A percentile compares a stretch with the other conserved stretches of the same genome.
Conservation (phyloP, 2,329 filamentous ascomycete species). For the Calonectria henricotiae region DNA sequence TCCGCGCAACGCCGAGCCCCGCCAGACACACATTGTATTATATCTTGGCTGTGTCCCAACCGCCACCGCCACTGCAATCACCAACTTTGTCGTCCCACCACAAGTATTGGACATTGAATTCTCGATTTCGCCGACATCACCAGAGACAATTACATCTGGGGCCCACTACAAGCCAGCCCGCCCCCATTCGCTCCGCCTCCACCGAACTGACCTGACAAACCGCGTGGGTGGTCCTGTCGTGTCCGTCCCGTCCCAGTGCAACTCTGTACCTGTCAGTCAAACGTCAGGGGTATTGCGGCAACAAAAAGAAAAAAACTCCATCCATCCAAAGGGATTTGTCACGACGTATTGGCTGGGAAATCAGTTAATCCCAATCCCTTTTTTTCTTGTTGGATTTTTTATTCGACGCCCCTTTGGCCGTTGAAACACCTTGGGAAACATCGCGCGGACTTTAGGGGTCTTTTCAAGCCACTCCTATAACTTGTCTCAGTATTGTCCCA, state of each 20-base stretch:
- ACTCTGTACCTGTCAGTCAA: conserved; percentile 31
- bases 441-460: conserved; percentile 19
- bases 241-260: conserved; percentile 1
- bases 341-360: conserved; percentile 15
- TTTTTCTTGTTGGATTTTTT: not conserved
- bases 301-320: conserved; percentile 14
- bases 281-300: conserved; percentile 25
- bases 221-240: conserved; percentile 24
- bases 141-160: conserved; percentile 3
- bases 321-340: not conserved
- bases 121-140: conserved; percentile 19
- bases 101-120: conserved; percentile 32
- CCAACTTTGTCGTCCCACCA: not conserved
- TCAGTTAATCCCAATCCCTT: not conserved
- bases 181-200: conserved; percentile 31
- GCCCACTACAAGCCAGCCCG: conserved; percentile 13
- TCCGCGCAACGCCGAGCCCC: not conserved
- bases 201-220: conserved; percentile 38
- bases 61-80: conserved; percentile 4
- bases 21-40: not conserved
- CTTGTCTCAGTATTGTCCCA: conserved; percentile 31
- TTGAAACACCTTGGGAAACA: not conserved
- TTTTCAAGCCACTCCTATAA: conserved; percentile 24
- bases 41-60: not conserved
- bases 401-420: not conserved